Base-by-base conservation (phyloP, 352 stramenopile genomes). In the Pythium oligandrum region DNA sequence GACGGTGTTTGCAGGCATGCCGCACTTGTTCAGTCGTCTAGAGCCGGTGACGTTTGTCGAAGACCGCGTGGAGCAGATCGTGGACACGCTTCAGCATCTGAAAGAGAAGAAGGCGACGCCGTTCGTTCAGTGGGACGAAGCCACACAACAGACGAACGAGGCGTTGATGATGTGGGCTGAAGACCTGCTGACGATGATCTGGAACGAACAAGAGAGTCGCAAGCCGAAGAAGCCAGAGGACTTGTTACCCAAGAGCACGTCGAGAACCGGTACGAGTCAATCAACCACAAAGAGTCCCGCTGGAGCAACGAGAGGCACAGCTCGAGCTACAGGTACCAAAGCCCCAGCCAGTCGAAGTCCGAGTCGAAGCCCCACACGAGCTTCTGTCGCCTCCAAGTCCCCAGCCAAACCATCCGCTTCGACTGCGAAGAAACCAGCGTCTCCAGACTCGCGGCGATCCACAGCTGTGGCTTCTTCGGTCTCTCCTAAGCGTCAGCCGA, bases 101-200 rank as follows among this genome's bases (percentile, higher is more conserved):
- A 75, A 78, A 39, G 38, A 59, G 0, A 51, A 55, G 10, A 63
- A 66, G 52, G 50, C 61, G 7, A 61, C 57, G 11, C 68, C 78
- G 11, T 39, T 64, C 0, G 63, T 89, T 11, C 59, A 66, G 9
- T 89, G 78, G 78, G 75, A 87, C 44, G 70, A 84, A 7, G 33
- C n/a, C 2, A 78, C 71, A 7, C 61, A 53, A 6, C 65, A 67
- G 34, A 72, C 65, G 7, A 86, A 87, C 51, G 78, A 89, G 49
- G 49, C 64, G 48, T 53, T 89, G 32, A 52, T 66, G 5, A 89
- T 89, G 78, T 87, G 68, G 49, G 66, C 66, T 0, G 78, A 89
- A 51, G 78, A 89, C 51, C 42, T 88, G 1, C 67, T 73, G 40
- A 83, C 67, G 55, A 69, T 80, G 39, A 44, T 87, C 6, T 66